Evolutionary conservation across 495 filamentous ascomycete genomes (phyloP), one percentile per base, ranked within the genome.

Genomic region (Ramalina peruviana): DNA sequence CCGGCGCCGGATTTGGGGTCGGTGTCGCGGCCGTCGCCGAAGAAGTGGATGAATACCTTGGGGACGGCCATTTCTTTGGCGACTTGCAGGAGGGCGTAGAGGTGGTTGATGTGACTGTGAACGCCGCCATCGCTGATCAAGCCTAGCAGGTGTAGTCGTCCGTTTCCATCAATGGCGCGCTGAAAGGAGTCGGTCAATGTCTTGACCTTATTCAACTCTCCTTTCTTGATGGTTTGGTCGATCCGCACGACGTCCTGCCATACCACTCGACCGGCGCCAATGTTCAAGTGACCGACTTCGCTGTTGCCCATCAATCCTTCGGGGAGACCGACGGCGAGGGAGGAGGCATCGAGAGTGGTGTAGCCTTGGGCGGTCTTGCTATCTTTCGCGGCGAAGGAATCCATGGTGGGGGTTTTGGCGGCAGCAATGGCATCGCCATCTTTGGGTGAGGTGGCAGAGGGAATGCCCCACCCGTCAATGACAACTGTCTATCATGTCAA

Each of bases 171-270:
- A 72, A 88, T 94, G 36, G 87, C 89, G n/a, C 72, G 71, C 54
- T 81, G 75, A 65, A 97, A 80, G 33, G 81, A 76, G 50, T 84
- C 79, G 62, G 74, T 78, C 57, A 98, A 80, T 55, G 81, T 86
- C 37, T 84, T 74, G 54, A 89, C 81, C 65, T 84, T 77, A 61
- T 75, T 74, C 58, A 98, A 60, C 62, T 93, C 81, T 27, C 76
- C 80, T 60, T 89, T 89, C 79, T 94, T 94, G 68, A 97, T 79
- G 16, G 85, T 85, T 69, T 85, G 82, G 67, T 97, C 92, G 67
- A 98, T 98, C 60, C 92, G 85, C 52, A 98, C 92, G 52, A 93
- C 94, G 71, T 98, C 92, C 67, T 98, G 92, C 92, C 92, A 98
- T 58, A 98, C 92, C 38, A 98, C 93, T 65, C 92, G 77, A 40